Evolutionary conservation across 345 rosid genomes (phyloP).

Genomic region (Limnanthes douglasii): DNA sequence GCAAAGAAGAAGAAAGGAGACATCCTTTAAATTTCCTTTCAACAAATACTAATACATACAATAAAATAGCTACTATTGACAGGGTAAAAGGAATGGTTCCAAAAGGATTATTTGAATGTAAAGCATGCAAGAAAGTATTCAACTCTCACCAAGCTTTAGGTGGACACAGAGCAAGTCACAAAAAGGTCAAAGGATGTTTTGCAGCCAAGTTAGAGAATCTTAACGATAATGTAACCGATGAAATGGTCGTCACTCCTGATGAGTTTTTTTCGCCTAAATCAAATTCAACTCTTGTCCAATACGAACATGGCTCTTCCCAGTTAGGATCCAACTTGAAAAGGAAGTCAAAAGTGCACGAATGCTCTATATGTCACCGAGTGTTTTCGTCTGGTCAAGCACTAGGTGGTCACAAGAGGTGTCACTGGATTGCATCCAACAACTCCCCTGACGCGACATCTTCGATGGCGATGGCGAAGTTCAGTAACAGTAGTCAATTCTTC

Average conservation of each 20-base stretch:
- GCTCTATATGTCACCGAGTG: conserved; percentile 24
- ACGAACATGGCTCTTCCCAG: not conserved
- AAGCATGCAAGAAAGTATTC: conserved; percentile 84
- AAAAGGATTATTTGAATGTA: conserved; percentile 64
- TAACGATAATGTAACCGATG: conserved; percentile 22
- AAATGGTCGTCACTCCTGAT: conserved; percentile 28
- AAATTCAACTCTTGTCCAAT: conserved; percentile 4
- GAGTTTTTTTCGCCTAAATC: conserved; percentile 29
- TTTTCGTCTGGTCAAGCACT: conserved; percentile 37
- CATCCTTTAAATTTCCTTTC: conserved; percentile 21
- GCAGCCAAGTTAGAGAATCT: conserved; percentile 44
- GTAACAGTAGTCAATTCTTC: conserved; percentile 17
- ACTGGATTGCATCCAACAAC: conserved; percentile 49
- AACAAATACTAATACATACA: conserved; percentile 16
- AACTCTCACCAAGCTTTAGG: conserved; percentile 92
- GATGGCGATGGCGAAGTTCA: conserved; percentile 23
- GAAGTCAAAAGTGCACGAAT: conserved; percentile 15
- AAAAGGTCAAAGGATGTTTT: conserved; percentile 86
- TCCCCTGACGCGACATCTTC: conserved; percentile 17
- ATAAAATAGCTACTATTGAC: conserved; percentile 6
- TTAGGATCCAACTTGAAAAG: conserved; percentile 1
- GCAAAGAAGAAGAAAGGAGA: conserved; percentile 44
- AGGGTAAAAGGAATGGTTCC: conserved; percentile 24
- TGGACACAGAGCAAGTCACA: conserved; percentile 92
- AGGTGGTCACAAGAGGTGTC: conserved; percentile 40